Evolutionary conservation across 169 alveolate genomes (phyloP), one percentile per base, ranked within the genome.

Genomic region (Plasmodium yoelii): DNA sequence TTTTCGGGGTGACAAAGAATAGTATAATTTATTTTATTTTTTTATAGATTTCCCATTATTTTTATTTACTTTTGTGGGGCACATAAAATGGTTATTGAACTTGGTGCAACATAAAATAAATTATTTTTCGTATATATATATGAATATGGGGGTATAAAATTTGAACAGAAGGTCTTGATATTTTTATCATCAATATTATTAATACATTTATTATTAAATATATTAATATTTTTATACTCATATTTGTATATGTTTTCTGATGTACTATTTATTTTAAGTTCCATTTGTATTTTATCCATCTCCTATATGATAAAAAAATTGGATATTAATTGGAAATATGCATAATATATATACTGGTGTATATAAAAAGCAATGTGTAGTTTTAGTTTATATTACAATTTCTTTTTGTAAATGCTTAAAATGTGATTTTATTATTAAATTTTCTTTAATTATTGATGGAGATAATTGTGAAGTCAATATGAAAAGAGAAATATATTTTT

Each of bases 31-130:
- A 13, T 53, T 22, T 51, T 72, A 26, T 39, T 72, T 53, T 55
- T 59, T 61, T 34, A 34, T 34, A 3, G 42, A 34, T 67, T 34
- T 55, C 46, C 26, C 18, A 19, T 51, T 24, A 28, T 15, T 19
- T 46, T 75, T 39, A 12, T 57, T 86, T 13, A 86, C 91, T 86
- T 86, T 5, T 86, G 57, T 34, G 91, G 91, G 69, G 87, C 91
- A 39, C 59, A 86, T 70, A 57, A 55, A 59, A 86, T 86, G 19
- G 28, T 86, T 19, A 86, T 86, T 49, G 91, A 86, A 24, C 87
- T 86, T 6, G 91, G 91, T 1, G 91, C 18, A 65, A 86, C 56
- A 55, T 60, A 86, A 60, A 86, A 86, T 15, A 70, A 26, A 26
- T 86, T 86, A 55, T 86, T 86, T 64, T 86, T 24, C n/a, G 34